phyloP scores from a whole-genome alignment of 805 yeast species.

The Geotrichum ghanense region DNA sequence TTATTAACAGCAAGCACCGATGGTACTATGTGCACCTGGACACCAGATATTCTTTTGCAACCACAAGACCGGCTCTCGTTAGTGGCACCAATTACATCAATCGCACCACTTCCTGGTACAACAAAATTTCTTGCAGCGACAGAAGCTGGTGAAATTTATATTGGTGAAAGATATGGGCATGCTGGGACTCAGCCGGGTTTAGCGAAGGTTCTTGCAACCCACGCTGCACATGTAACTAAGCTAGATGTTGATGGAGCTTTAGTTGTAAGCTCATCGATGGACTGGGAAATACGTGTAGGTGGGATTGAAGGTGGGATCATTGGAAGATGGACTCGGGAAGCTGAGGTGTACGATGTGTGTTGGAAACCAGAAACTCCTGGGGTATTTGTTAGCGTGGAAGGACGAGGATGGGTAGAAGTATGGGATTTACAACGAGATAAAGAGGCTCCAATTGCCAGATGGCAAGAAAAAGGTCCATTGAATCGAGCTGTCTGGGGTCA shows the following conservation, averaged over 20 bases:
- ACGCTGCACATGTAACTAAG: slow-evolving; percentile 1
- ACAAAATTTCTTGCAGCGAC: slow-evolving; percentile 27
- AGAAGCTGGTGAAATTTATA: slow-evolving; percentile 27
- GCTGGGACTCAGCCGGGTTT: slow-evolving; percentile 24
- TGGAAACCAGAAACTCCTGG: slow-evolving; percentile 28
- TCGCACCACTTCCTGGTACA: slow-evolving; percentile 20
- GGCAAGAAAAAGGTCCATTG: slow-evolving; percentile 18
- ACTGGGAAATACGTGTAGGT: slow-evolving; percentile 18
- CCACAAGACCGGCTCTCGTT: slow-evolving; percentile 25
- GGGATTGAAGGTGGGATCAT: slow-evolving; percentile 5
- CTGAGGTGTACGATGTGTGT: slow-evolving; percentile 25
- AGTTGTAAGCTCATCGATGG: slow-evolving; percentile 22
- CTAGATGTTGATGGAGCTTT: slow-evolving; percentile 23
- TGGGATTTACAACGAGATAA: slow-evolving; percentile 28
- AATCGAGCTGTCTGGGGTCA: slow-evolving; percentile 24
- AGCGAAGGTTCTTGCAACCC: slow-evolving; percentile 15
- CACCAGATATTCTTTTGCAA: slow-evolving; percentile 25
- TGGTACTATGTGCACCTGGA: slow-evolving; percentile 29
- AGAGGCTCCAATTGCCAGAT: slow-evolving; percentile 20
- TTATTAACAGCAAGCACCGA: slow-evolving; percentile 29
- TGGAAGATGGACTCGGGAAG: slow-evolving; percentile 16
- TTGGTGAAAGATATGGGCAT: slow-evolving; percentile 23
- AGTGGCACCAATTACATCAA: slow-evolving; percentile 19
- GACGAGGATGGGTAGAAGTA: slow-evolving; percentile 25
- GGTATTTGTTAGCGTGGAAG: slow-evolving; percentile 27